Conservation (phyloP, 257 asterid species). For the Solanum phureja region DNA sequence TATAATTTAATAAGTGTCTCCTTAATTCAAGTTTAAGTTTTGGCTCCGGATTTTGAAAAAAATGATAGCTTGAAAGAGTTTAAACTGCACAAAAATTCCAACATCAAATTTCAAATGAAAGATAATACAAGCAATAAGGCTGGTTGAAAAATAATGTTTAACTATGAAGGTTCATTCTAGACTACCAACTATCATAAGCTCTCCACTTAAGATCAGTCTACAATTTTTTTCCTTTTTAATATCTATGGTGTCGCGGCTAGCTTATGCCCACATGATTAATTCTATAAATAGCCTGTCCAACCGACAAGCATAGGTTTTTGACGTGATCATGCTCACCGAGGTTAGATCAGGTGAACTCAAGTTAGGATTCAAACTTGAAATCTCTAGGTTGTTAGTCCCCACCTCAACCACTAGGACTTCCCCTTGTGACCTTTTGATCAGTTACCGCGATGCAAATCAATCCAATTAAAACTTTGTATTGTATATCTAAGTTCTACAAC, state of each 20-base stretch:
- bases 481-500: neutral
- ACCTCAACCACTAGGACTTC: neutral
- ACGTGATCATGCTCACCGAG: neutral
- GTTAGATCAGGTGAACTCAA: neutral
- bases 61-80: neutral
- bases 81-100: neutral
- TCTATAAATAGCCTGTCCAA: neutral
- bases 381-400: neutral
- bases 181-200: neutral
- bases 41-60: neutral
- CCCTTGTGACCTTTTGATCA: neutral
- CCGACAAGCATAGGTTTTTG: neutral
- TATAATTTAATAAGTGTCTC: neutral
- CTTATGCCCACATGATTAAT: neutral
- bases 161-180: neutral
- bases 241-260: neutral
- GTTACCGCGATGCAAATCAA: neutral
- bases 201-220: neutral
- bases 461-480: neutral
- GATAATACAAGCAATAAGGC: neutral
- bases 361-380: neutral
- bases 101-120: neutral
- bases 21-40: neutral
- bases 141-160: neutral
- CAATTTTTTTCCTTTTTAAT: neutral